Base-by-base conservation (phyloP, 192 early-diverging fungal species). In the Entomortierella parvispora region DNA sequence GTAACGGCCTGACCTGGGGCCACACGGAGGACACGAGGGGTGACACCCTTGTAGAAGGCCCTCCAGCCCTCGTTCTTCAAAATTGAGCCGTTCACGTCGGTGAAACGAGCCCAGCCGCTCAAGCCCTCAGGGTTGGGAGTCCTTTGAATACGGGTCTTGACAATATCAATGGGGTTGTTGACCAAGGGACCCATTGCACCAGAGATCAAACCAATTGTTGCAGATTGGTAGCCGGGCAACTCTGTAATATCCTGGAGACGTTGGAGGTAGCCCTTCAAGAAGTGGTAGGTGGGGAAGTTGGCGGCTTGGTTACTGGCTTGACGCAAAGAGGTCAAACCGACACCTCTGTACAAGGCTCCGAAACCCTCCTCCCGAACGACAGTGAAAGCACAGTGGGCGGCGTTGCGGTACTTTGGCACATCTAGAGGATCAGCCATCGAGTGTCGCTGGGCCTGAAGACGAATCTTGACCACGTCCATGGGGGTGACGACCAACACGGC, bases 381-480 rank as follows among this genome's bases (percentile, higher is more conserved):
- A 11, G 95, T 94, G 61, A 89, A 95, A 45, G 92, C 93, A 42
- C 93, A 93, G 72, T 97, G 96, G 37, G 91, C 84, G 17, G 96
- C 95, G 80, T 97, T 97, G 54, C 95, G 89, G 84, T 99, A 99
- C 87, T 97, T 97, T 29, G 96, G 96, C 25, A 96, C 83, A 62
- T 99, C 97, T 69, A 97, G 84, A 10, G 97, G 97, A 82, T 99
- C 97, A 15, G 95, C 88, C 86, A 96, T 96, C 32, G 95, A 97
- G 72, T 97, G 95, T 20, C 94, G 86, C 81, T 97, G 96, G 1
- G 96, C 95, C 80, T 99, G 97, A 59, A 99, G 84, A 72, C 97
- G 94, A 70, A 99, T 99, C 85, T 99, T 99, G 84, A 99, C 93
- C 26, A 99, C 95, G 60, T 99, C 97, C 97, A 99, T 97, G 23